Conservation (phyloP, 2,329 filamentous ascomycete genomes). For the Nemania sp. region DNA sequence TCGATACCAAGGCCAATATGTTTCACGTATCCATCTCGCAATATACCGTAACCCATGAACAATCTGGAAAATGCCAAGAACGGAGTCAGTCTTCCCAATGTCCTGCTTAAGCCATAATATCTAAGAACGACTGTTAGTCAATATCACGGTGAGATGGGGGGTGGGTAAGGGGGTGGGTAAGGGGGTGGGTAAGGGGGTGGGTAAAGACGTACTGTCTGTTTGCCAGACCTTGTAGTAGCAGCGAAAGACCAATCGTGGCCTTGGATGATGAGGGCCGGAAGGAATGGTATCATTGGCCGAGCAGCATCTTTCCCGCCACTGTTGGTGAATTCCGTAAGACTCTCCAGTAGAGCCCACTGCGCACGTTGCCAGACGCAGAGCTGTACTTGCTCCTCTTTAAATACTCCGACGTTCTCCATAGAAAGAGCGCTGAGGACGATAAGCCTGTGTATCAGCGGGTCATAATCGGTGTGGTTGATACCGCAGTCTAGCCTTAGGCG, state of each 20-base stretch:
- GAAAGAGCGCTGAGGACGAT: conserved; percentile 4
- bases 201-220: background rate
- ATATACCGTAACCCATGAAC: conserved; percentile 1
- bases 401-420: conserved; percentile 3
- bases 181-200: background rate
- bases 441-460: conserved; percentile 3
- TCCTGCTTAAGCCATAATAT: conserved; percentile 2
- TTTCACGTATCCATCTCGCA: background rate
- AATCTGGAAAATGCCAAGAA: conserved; percentile 1
- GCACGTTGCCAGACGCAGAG: conserved; percentile 7
- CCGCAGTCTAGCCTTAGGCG: background rate
- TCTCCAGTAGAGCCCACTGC: conserved; percentile 9
- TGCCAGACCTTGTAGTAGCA: background rate
- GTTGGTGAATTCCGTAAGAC: background rate
- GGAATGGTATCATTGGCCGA: background rate
- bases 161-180: too few relatives aligned
- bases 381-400: conserved; percentile 1
- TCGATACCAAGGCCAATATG: conserved; percentile 2
- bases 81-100: conserved; percentile 1
- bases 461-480: conserved; percentile 7
- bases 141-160: background rate
- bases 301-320: background rate
- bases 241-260: background rate
- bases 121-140: background rate
- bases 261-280: background rate